A percentile compares a stretch with the other conserved stretches of the same genome.
Conservation (phyloP, 306 rosid genomes). For the Alnus glutinosa region DNA sequence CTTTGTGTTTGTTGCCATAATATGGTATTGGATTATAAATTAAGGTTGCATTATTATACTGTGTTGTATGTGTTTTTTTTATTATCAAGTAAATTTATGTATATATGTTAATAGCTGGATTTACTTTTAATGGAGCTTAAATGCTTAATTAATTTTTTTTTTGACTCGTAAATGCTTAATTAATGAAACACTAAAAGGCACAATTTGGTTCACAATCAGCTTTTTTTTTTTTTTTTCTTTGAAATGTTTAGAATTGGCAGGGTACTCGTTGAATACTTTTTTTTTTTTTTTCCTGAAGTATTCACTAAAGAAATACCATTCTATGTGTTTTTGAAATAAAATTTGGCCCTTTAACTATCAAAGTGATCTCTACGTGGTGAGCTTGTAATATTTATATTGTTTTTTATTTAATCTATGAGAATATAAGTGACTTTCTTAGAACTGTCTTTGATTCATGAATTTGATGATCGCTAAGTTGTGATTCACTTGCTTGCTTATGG, state of each 20-base stretch:
- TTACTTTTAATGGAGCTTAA: constrained; percentile 18
- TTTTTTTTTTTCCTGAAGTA: background rate
- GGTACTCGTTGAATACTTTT: constrained; percentile 1
- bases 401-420: background rate
- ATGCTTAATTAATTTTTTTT: background rate
- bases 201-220: background rate
- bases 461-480: constrained; percentile 8
- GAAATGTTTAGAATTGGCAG: background rate
- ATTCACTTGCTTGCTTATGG: constrained; percentile 12
- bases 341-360: constrained; percentile 6
- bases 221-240: background rate
- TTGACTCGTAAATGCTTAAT: background rate
- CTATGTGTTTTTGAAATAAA: background rate
- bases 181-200: background rate
- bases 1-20: background rate
- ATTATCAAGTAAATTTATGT: constrained; percentile 11
- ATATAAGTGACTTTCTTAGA: background rate
- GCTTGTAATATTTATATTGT: background rate
- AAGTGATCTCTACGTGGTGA: background rate
- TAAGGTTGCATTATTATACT: constrained; percentile 7
- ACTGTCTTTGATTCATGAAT: background rate
- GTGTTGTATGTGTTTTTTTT: constrained; percentile 24
- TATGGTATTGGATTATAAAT: constrained; percentile 9
- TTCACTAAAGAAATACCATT: background rate
- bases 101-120: constrained; percentile 24